Conservation (phyloP, 257 asterid species). For the Anisodus acutangulus region DNA sequence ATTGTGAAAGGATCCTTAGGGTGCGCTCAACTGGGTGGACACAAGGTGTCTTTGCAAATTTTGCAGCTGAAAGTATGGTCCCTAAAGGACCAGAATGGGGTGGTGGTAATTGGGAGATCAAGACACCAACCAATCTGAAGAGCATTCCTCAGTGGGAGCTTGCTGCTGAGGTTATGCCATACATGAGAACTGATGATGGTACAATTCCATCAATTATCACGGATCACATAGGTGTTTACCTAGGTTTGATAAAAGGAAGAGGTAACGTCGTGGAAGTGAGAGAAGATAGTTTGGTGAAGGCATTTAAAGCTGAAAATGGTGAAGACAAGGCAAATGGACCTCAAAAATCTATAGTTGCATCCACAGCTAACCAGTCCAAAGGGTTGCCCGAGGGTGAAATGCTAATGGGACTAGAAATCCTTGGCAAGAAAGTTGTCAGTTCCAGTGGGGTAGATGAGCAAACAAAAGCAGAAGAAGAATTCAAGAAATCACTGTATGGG, state of each 20-base stretch:
- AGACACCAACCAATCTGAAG: conserved; percentile 87
- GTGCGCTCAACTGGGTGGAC: conserved; percentile 99
- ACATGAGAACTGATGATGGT: conserved; percentile 98
- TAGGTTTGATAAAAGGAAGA: conserved; percentile 95
- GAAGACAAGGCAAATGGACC: conserved; percentile 60
- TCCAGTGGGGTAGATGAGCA: conserved; percentile 77
- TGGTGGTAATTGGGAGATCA: conserved; percentile 99
- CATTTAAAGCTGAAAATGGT: conserved; percentile 65
- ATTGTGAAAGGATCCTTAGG: conserved; percentile 93
- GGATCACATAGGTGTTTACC: conserved; percentile 96
- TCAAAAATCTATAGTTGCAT: conserved; percentile 52
- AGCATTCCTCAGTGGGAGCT: conserved; percentile 98
- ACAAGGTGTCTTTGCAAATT: conserved; percentile 97
- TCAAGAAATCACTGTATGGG: conserved; percentile 81
- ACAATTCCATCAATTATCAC: conserved; percentile 93
- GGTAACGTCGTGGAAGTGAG: conserved; percentile 94
- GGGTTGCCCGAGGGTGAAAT: conserved; percentile 53
- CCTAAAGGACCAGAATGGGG: conserved; percentile 99
- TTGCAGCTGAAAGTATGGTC: conserved; percentile 99
- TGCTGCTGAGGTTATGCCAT: conserved; percentile 99
- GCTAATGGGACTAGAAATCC: conserved; percentile 82
- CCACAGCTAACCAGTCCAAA: conserved; percentile 53
- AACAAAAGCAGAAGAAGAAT: conserved; percentile 97
- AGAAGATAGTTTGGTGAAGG: conserved; percentile 86
- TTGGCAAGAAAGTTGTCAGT: conserved; percentile 59